A percentile compares a stretch with the other conserved stretches of the same genome.
Conservation (phyloP, 2,329 filamentous ascomycete species). For the Fusarium pseudoanthophilum region DNA sequence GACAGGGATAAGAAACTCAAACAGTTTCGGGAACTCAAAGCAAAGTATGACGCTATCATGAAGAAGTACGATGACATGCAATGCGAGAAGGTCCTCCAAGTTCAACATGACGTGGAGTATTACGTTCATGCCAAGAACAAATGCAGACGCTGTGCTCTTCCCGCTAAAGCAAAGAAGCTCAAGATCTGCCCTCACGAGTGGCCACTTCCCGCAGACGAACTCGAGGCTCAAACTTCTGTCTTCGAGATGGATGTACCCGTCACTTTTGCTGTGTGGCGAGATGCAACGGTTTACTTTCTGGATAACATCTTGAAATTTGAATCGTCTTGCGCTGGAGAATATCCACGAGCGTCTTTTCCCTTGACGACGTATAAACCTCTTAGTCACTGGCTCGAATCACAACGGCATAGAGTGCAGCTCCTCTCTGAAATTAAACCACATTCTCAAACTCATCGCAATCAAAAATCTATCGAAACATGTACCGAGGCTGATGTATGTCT, state of each 20-base stretch:
- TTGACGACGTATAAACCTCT: conserved; percentile 23
- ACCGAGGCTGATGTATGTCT: conserved; percentile 33
- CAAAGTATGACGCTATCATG: conserved; percentile 21
- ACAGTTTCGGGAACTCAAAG: conserved; percentile 23
- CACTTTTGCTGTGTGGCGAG: conserved; percentile 60
- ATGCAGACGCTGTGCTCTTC: conserved; percentile 53
- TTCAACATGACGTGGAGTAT: neutral
- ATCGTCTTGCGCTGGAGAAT: fast-evolving
- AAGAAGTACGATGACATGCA: neutral
- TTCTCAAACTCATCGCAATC: conserved; percentile 13
- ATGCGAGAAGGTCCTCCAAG: neutral
- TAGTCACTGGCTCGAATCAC: neutral
- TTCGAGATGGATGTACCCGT: conserved; percentile 63
- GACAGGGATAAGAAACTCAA: conserved; percentile 4
- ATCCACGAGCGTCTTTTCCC: neutral
- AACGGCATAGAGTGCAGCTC: conserved; percentile 19
- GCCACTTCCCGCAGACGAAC: conserved; percentile 58
- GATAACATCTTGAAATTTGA: conserved; percentile 50
- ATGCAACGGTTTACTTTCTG: conserved; percentile 57
- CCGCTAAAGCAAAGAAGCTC: conserved; percentile 50
- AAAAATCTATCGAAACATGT: neutral
- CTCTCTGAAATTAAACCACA: conserved; percentile 37
- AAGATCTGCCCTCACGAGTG: conserved; percentile 64
- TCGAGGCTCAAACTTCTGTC: conserved; percentile 56
- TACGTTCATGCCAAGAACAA: conserved; percentile 2